Conservation (phyloP, 768 basidiomycete species). For the Polyporus arcularius region DNA sequence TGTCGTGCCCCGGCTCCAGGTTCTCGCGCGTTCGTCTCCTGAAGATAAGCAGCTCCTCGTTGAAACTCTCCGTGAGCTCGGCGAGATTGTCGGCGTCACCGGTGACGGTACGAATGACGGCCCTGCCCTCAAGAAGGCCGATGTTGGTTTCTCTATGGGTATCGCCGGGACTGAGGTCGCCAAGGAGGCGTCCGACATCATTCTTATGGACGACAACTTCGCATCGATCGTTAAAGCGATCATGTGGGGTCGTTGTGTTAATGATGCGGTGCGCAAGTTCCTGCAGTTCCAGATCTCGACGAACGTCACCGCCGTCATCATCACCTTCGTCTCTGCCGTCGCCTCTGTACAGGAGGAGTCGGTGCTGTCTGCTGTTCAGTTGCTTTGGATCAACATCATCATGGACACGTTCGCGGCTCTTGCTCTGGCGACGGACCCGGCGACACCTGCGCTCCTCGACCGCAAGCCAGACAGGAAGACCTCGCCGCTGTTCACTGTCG, state of each 20-base stretch:
- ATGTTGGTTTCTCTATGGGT: conserved; percentile 98
- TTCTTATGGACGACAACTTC: conserved; percentile 98
- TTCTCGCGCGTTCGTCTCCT: conserved; percentile 95
- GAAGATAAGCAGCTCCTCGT: conserved; percentile 96
- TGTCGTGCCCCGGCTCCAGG: conserved; percentile 89
- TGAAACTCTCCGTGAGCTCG: conserved; percentile 80
- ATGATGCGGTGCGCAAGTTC: conserved; percentile 97
- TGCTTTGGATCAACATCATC: conserved; percentile 98
- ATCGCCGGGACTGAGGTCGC: conserved; percentile 97
- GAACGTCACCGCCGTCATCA: conserved; percentile 93
- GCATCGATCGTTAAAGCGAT: conserved; percentile 95
- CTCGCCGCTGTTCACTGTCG: conserved; percentile 83
- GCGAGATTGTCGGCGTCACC: conserved; percentile 93
- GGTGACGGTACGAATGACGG: conserved; percentile 99
- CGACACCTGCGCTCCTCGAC: conserved; percentile 74
- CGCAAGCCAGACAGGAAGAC: conserved; percentile 90
- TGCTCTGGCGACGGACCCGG: conserved; percentile 96
- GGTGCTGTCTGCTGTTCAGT: conserved; percentile 92
- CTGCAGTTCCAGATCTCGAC: conserved; percentile 93
- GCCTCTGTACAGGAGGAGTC: conserved; percentile 74
- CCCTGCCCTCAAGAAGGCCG: conserved; percentile 91
- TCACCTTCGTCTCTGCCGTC: conserved; percentile 91
- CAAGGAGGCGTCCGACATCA: conserved; percentile 98
- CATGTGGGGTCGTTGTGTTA: conserved; percentile 99
- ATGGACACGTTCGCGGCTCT: conserved; percentile 99